Conservation (phyloP, 2,329 filamentous ascomycete genomes). For the Aspergillus hiratsukae region DNA sequence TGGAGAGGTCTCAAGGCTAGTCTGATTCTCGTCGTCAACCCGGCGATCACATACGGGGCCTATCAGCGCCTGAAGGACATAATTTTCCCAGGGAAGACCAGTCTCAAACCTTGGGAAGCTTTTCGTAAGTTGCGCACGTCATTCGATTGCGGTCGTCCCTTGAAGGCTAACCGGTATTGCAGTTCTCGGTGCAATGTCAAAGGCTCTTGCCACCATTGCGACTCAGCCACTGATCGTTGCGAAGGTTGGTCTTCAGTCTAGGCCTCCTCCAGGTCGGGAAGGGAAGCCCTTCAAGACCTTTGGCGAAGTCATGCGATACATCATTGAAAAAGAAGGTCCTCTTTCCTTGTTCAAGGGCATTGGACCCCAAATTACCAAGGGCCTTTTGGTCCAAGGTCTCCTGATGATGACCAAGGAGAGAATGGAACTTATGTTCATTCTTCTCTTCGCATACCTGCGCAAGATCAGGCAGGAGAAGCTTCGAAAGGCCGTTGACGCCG, state of each 20-base stretch:
- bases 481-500: conserved; percentile 60
- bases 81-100: conserved; percentile 72
- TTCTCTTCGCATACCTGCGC: conserved; percentile 77
- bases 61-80: conserved; percentile 81
- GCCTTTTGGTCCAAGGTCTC: conserved; percentile 86
- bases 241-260: conserved; percentile 93
- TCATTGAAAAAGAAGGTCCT: conserved; percentile 79
- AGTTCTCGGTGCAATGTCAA: conserved; percentile 92
- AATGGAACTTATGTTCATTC: conserved; percentile 81
- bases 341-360: conserved; percentile 94
- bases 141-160: not conserved
- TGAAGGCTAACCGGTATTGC: conserved; percentile 12
- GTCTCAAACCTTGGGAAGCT: conserved; percentile 76
- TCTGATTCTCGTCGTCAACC: conserved; percentile 91
- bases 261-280: conserved; percentile 74
- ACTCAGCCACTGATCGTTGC: conserved; percentile 97
- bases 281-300: conserved; percentile 94
- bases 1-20: conserved; percentile 97
- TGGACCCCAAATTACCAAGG: conserved; percentile 87
- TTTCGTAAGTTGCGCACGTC: conserved; percentile 64
- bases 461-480: conserved; percentile 66
- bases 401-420: conserved; percentile 99
- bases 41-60: conserved; percentile 94
- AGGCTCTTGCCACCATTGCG: conserved; percentile 81
- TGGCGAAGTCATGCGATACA: conserved; percentile 90